Base-by-base conservation (phyloP, 108 stramenopile species). In the Skeletonema grethae region DNA sequence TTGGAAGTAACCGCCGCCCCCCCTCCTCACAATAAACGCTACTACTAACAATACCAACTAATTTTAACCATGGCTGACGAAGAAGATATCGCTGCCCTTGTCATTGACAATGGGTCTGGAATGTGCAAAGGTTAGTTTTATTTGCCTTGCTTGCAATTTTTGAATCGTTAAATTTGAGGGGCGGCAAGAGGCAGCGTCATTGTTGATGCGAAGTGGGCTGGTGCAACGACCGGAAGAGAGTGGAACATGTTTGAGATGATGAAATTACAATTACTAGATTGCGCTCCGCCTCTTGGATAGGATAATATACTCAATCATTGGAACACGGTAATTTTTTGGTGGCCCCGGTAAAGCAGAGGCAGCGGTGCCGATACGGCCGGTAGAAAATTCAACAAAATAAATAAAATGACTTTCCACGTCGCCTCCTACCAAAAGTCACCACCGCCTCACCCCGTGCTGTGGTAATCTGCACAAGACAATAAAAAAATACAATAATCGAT, bases 31-130 rank as follows among this genome's bases (percentile, higher is more conserved):
- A 28, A 28, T 34, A 34, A 5, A 1, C 3, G 7, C 32, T 34
- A 34, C 32, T 7, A 18, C n/a, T 18, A 48, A 18, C 46, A 3
- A 6, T 18, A 45, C 15, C 15, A 22, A 53, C 1, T 53, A 53
- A 2, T 53, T 24, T 32, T 45, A 73, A 93, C 65, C 74, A 94
- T 94, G 93, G 76, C 93, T 79, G 95, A 96, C 80, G 95, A 96
- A 75, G 92, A 93, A 80, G 95, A 96, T 84, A 92, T 96, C 76
- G 90, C 92, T 68, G 95, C 95, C 84, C 91, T 96, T 85, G 95
- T 96, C 80, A 89, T 96, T 70, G 95, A 96, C 83, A 96, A 96
- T 72, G 95, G 95, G 56, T 96, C 95, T 79, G 95, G 95, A 91
- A 96, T 96, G 95, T 96, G 95, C 84, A 96, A 93, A 89, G 92